Evolutionary conservation across 768 basidiomycete genomes (phyloP), one percentile per base, ranked within the genome.

Genomic region (Tylopilus sp.): DNA sequence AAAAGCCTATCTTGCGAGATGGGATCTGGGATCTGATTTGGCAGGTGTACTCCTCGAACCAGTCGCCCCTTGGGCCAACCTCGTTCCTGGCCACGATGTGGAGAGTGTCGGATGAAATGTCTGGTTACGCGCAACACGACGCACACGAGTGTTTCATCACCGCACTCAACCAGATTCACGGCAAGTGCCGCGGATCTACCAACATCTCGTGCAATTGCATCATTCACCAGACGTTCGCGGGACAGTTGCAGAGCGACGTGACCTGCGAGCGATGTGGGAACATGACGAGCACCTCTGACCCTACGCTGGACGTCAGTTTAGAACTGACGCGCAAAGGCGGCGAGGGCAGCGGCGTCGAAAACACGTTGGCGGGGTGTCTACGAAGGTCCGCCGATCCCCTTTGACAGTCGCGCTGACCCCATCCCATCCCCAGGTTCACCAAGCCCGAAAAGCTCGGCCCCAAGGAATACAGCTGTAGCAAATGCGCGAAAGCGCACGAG

Each of bases 121-220:
- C 92, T 6, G 95, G 94, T 3, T 92, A 98, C 63, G 84, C 91
- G 0, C 96, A 98, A 67, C 96, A 96, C 64, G 95, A 98, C 56
- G 91, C 92, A 3, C 92, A 95, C 75, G 87, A 92, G 68, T 88
- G 85, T 65, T 89, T 92, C 68, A 89, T 92, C 26, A 79, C 86
- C 17, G 81, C 85, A 0, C 75, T 98, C 24, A 94, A 95, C 63
- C 88, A 92, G 58, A 88, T 97, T 12, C 95, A 98, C 66, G 75
- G 77, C 19, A 88, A 83, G 33, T 87, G 86, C 12, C 78, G 86
- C 34, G 84, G 88, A 1, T 83, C 83, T 49, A 89, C 86, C 12
- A 84, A 87, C 61, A 76, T 87, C 24, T 82, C 84, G 21, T 96
- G 94, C 68, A 90, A 87, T 57, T 98, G 96, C 63, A 84, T 96